phyloP scores from a whole-genome alignment of 257 asterid species.

The Coffea eugenioides region DNA sequence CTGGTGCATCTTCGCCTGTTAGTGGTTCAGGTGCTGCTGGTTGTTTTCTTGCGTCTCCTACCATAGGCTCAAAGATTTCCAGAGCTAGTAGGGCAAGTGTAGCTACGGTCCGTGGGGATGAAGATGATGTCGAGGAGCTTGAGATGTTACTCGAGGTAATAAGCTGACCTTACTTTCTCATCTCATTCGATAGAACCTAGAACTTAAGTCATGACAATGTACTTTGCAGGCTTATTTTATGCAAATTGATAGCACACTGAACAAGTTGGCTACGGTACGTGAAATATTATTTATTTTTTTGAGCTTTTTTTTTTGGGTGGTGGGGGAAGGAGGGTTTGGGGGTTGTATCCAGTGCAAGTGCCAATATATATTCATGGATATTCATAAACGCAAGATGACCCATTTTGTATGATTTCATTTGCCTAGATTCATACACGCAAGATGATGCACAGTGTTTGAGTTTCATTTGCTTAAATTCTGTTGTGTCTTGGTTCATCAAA shows the following conservation, averaged over 20 bases:
- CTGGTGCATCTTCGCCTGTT: conserved; percentile 62
- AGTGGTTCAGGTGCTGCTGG: conserved; percentile 80
- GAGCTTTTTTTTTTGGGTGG: no score
- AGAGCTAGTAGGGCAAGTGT: conserved; percentile 87
- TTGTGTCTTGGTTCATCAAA: not conserved
- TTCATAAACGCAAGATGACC: not conserved
- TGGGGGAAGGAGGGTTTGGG: no score
- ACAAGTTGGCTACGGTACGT: conserved; percentile 81
- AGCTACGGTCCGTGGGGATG: conserved; percentile 81
- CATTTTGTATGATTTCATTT: no score
- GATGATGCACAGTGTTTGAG: not conserved
- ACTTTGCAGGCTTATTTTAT: conserved; percentile 80
- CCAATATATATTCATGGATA: not conserved
- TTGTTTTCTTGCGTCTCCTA: conserved; percentile 75
- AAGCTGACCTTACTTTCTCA: not conserved
- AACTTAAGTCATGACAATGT: not conserved
- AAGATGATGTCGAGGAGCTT: conserved; percentile 85
- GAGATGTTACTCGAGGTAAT: conserved; percentile 93
- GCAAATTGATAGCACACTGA: conserved; percentile 88
- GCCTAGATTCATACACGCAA: no score
- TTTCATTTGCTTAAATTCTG: not conserved
- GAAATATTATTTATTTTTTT: not conserved
- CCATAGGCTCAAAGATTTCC: conserved; percentile 84
- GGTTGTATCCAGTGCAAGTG: no score
- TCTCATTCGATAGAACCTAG: not conserved